phyloP scores from a whole-genome alignment of 1,284 basidiomycete species.

The Apiotrichum mycotoxinovorans region DNA sequence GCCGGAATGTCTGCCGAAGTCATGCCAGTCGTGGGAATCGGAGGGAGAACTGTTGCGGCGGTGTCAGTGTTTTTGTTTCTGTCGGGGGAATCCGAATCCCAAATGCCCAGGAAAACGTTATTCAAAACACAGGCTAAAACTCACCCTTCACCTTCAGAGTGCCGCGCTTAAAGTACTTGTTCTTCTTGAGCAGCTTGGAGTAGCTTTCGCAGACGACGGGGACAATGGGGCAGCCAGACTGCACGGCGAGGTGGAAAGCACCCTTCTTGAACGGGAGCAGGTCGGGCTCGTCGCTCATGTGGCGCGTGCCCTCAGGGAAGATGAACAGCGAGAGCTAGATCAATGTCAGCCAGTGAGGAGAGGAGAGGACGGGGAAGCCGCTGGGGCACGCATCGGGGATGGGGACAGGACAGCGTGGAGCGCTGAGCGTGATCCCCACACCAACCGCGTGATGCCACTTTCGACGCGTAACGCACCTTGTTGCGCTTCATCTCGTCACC shows the following conservation, averaged over 20 bases:
- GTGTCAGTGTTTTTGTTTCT: too few relatives aligned
- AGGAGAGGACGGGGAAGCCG: too few relatives aligned
- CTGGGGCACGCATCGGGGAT: too few relatives aligned
- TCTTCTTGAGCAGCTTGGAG: constrained; percentile 70
- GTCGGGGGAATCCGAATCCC: too few relatives aligned
- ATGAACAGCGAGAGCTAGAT: constrained; percentile 82
- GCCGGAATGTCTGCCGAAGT: constrained; percentile 50
- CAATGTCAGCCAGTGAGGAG: constrained; percentile 1
- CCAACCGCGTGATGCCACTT: too few relatives aligned
- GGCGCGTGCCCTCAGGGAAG: constrained; percentile 89
- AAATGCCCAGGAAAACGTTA: too few relatives aligned
- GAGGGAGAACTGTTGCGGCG: constrained; percentile 54
- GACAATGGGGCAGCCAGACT: constrained; percentile 71
- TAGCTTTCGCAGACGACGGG: constrained; percentile 96
- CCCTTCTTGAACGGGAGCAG: constrained; percentile 95
- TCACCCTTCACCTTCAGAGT: constrained; percentile 79
- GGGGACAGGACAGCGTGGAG: too few relatives aligned
- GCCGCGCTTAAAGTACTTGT: constrained; percentile 73
- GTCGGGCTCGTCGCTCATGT: constrained; percentile 61
- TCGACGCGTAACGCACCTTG: constrained; percentile 45
- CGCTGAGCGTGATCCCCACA: too few relatives aligned
- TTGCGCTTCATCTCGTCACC: constrained; percentile 76
- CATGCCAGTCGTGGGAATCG: constrained; percentile 52
- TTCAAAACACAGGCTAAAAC: constrained; percentile 50
- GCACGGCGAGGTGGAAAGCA: constrained; percentile 92